A percentile compares a stretch with the other conserved stretches of the same genome.
Evolutionary conservation across 2,329 filamentous ascomycete genomes (phyloP).

Genomic region (Pestalotiopsis sp.): DNA sequence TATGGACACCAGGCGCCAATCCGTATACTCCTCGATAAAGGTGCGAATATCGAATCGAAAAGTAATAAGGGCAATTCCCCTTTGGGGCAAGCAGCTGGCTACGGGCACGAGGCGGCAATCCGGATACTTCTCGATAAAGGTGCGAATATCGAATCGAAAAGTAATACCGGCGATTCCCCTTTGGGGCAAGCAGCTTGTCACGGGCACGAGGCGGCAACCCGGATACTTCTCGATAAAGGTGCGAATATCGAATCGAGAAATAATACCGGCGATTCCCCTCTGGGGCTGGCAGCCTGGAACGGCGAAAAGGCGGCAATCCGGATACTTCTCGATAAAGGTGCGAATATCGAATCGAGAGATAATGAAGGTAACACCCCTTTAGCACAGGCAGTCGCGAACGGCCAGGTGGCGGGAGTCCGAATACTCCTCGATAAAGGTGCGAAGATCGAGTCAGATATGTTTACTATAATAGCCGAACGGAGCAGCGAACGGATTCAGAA

Average conservation of each 20-base stretch:
- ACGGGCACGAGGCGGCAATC: not conserved
- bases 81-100: not conserved
- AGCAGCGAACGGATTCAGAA: not conserved
- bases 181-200: not conserved
- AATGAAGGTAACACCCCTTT: too few relatives aligned
- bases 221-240: not conserved
- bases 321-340: too few relatives aligned
- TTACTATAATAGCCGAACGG: not conserved
- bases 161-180: not conserved
- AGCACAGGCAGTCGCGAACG: too few relatives aligned
- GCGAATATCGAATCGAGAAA: not conserved
- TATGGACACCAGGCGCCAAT: not conserved
- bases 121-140: not conserved
- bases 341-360: too few relatives aligned
- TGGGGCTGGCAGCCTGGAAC: rapidly evolving
- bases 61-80: not conserved
- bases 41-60: not conserved
- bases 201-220: too few relatives aligned
- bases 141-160: not conserved
- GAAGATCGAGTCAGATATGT: not conserved
- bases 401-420: not conserved
- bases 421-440: not conserved
- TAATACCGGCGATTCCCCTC: not conserved
- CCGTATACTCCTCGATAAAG: not conserved
- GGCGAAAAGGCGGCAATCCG: not conserved